phyloP scores from a whole-genome alignment of 768 basidiomycete species.

The Gelatoporia subvermispora region DNA sequence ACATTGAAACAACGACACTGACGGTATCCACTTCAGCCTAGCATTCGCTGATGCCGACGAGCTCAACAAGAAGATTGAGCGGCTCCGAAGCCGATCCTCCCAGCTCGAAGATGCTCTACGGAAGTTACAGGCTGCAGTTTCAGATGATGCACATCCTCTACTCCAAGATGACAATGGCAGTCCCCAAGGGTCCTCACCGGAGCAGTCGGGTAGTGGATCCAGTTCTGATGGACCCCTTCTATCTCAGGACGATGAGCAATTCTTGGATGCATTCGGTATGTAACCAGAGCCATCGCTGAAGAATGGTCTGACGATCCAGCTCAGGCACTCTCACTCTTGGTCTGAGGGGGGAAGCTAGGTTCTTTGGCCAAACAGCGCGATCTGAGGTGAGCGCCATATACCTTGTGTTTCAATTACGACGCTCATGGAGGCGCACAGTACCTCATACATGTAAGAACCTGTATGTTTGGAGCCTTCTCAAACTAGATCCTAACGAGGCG shows the following conservation, averaged over 20 bases:
- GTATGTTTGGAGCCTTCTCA: neutral
- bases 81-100: slow-evolving; percentile 48
- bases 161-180: slow-evolving; percentile 23
- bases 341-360: slow-evolving; percentile 47
- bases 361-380: slow-evolving; percentile 62
- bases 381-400: slow-evolving; percentile 46
- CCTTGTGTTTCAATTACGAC: neutral
- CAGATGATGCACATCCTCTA: slow-evolving; percentile 47
- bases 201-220: neutral
- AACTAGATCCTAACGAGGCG: neutral
- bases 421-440: slow-evolving; percentile 33
- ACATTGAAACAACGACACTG: too few relatives aligned
- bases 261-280: slow-evolving; percentile 47
- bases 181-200: neutral
- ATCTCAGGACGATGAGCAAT: slow-evolving; percentile 35
- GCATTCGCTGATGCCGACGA: slow-evolving; percentile 68
- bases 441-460: slow-evolving; percentile 44
- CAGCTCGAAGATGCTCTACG: slow-evolving; percentile 58
- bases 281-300: neutral
- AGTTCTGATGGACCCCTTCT: slow-evolving; percentile 7
- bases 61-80: slow-evolving; percentile 60
- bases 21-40: slow-evolving; percentile 30
- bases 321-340: slow-evolving; percentile 56
- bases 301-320: neutral
- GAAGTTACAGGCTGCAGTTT: slow-evolving; percentile 41